Conservation (phyloP, 2,329 filamentous ascomycete genomes). For the Phaeosphaeria sp. region DNA sequence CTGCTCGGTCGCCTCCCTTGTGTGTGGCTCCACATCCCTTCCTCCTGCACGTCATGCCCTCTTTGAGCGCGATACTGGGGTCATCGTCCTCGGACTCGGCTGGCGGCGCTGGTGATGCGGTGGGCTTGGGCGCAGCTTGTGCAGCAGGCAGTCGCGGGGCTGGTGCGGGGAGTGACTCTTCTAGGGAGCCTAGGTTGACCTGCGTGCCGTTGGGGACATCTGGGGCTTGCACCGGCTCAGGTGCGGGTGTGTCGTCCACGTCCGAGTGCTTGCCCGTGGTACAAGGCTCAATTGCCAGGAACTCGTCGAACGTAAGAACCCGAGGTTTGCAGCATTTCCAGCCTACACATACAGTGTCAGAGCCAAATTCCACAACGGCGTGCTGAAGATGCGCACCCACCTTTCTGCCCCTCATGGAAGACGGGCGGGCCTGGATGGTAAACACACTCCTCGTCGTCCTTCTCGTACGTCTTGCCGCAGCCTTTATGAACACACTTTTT, state of each 20-base stretch:
- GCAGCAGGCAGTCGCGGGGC: conserved; percentile 42
- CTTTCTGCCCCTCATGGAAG: conserved; percentile 99
- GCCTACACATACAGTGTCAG: conserved; percentile 61
- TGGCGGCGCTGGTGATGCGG: conserved; percentile 42
- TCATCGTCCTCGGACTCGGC: conserved; percentile 82
- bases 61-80: conserved; percentile 72
- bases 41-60: conserved; percentile 78
- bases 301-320: conserved; percentile 97
- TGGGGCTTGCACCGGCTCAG: conserved; percentile 57
- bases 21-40: conserved; percentile 75
- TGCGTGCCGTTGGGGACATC: conserved; percentile 49
- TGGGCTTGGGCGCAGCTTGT: conserved; percentile 32
- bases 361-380: not conserved
- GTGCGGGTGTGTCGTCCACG: conserved; percentile 72
- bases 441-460: conserved; percentile 81
- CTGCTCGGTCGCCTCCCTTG: conserved; percentile 59
- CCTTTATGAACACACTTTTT: conserved; percentile 96
- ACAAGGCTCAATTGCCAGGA: conserved; percentile 90
- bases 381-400: conserved; percentile 54
- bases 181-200: conserved; percentile 40
- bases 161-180: conserved; percentile 40
- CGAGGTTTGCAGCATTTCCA: conserved; percentile 99
- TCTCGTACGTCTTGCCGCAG: conserved; percentile 86
- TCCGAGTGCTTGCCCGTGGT: conserved; percentile 92
- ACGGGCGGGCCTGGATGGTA: conserved; percentile 91